Base-by-base conservation (phyloP, 768 basidiomycete genomes). In the Glaciozyma martinii region DNA sequence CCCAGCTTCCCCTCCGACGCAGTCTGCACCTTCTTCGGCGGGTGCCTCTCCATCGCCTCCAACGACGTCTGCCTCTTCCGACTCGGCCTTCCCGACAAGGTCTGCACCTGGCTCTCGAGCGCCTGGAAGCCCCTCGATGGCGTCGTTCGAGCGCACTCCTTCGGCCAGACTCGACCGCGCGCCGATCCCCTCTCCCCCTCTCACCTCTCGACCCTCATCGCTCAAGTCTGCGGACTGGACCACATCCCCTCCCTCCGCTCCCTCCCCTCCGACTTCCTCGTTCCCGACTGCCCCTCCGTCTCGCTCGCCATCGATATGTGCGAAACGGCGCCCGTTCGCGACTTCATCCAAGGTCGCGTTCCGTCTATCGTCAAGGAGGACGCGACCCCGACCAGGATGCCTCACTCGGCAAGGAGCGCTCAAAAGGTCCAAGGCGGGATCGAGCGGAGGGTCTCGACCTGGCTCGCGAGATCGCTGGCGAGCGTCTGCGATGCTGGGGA, bases 1-100 rank as follows among this genome's bases (percentile, higher is more conserved):
- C 92, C 93, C 3, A 78, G 84, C 19, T 86, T 83, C 71, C 90
- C 92, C 0, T 88, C 82, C 71, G 95, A 99, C 73, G 85, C 93
- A 1, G 90, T 94, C 46, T 95, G 93, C 79, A 79, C 80, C 62
- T 90, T 98, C 74, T 79, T 97, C 54, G 78, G 82, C 8, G 78
- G 82, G 32, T 86, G 84, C 61, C 78, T 97, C 55, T 80, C 79
- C 23, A 79, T 90, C 29, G 85, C 90, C 0, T 84, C 82, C 63
- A 85, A 86, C 73, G 91, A 98, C 73, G 86, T 87, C 63, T 82
- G 86, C 25, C 77, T 97, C 21, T 89, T 89, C 76, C 83, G 87
- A 21, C 82, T 91, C 81, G 85, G 85, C 33, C 78, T 94, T n/a
- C 87, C 90, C 74, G 89, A 90, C 74, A 89, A 90, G 74, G 85